phyloP scores from a whole-genome alignment of 768 basidiomycete genomes.

The button mushroom (Agaricus bisporus) region DNA sequence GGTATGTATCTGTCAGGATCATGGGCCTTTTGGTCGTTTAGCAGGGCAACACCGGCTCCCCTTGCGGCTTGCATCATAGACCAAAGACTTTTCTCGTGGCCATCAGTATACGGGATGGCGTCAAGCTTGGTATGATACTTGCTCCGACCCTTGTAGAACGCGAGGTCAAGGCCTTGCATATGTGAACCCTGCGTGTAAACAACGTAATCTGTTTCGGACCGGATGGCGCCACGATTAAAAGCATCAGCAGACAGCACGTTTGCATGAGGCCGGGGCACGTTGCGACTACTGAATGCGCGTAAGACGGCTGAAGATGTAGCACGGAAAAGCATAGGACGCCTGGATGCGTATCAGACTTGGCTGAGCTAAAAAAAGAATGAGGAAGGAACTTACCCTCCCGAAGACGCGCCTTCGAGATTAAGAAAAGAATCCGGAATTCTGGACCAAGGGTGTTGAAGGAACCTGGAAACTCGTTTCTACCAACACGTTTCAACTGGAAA shows the following conservation, averaged over 20 bases:
- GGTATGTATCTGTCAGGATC: constrained; percentile 6
- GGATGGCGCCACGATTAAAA: constrained; percentile 58
- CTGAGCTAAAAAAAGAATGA: not conserved
- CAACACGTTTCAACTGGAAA: not conserved
- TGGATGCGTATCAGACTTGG: constrained; percentile 20
- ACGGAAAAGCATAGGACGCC: constrained; percentile 74
- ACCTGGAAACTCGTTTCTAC: constrained; percentile 31
- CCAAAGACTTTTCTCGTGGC: constrained; percentile 56
- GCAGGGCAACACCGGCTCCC: constrained; percentile 48
- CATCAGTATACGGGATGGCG: constrained; percentile 51
- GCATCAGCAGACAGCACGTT: constrained; percentile 66
- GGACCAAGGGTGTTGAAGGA: constrained; percentile 72
- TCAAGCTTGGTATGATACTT: constrained; percentile 77
- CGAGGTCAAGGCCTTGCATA: constrained; percentile 70
- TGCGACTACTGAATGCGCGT: constrained; percentile 37
- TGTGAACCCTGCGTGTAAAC: constrained; percentile 46
- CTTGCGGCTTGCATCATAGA: constrained; percentile 68
- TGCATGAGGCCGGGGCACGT: constrained; percentile 64
- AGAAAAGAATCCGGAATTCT: constrained; percentile 61
- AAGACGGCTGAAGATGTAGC: constrained; percentile 55
- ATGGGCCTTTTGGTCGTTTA: constrained; percentile 26
- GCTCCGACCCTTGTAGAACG: constrained; percentile 71
- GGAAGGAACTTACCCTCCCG: constrained; percentile 53
- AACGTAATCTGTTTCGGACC: constrained; percentile 68
- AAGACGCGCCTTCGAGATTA: constrained; percentile 78